A percentile compares a stretch with the other conserved stretches of the same genome.
These are phyloP conservation scores for Neonectria hederae DNA, from an alignment of 2,329 filamentous ascomycete species.

Conservation along the genomic window DNA sequence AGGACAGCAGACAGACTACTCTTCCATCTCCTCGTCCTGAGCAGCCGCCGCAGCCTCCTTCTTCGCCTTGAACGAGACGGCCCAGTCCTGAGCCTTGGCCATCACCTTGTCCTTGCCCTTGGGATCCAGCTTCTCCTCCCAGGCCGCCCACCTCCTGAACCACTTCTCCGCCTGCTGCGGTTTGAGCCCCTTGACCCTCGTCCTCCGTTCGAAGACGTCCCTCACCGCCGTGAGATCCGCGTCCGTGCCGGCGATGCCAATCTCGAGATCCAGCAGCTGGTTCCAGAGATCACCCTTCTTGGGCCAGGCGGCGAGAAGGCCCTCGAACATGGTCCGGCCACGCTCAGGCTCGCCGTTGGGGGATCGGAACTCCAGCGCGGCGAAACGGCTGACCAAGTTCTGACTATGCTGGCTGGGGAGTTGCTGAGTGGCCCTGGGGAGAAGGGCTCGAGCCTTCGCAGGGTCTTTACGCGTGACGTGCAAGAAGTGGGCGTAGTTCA, in stretches of 20 bases:
- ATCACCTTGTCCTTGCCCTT: constrained; percentile 76
- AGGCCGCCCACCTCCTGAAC: constrained; percentile 92
- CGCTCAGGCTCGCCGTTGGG: constrained; percentile 85
- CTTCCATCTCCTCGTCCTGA: constrained; percentile 50
- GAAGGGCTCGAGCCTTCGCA: constrained; percentile 78
- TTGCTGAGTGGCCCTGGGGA: constrained; percentile 85
- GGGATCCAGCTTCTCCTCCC: constrained; percentile 79
- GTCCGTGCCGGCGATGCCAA: constrained; percentile 63
- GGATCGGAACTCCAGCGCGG: constrained; percentile 89
- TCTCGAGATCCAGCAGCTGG: constrained; percentile 87
- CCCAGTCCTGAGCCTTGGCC: constrained; percentile 76
- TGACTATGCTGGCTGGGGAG: constrained; percentile 72
- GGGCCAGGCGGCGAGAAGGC: constrained; percentile 82
- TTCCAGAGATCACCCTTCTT: constrained; percentile 95
- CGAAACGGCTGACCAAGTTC: constrained; percentile 85
- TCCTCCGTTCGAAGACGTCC: constrained; percentile 83
- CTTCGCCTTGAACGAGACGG: constrained; percentile 60
- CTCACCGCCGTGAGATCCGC: constrained; percentile 68
- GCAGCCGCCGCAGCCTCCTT: constrained; percentile 50
- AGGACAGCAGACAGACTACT: constrained; percentile 33
- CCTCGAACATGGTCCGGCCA: constrained; percentile 94
- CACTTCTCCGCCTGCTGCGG: constrained; percentile 83
- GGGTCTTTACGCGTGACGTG: constrained; percentile 76
- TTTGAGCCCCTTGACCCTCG: constrained; percentile 76
- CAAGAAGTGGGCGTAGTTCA: constrained; percentile 94